These are phyloP conservation scores for Xylaria telfairii DNA, from an alignment of 495 filamentous ascomycete genomes.

Conservation along the genomic window DNA sequence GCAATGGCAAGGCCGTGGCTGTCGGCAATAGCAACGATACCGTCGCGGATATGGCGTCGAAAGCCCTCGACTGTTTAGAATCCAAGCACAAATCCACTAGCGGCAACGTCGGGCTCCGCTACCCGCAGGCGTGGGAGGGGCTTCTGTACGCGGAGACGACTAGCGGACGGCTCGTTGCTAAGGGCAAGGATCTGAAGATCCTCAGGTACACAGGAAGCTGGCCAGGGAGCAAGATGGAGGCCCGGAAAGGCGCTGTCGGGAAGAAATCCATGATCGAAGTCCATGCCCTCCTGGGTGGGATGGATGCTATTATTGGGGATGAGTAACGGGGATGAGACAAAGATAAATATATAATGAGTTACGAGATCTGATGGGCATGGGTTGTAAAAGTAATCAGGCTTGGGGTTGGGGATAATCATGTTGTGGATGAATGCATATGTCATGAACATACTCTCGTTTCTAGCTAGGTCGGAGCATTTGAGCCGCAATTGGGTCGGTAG, in stretches of 20 bases:
- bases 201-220: constrained; percentile 35
- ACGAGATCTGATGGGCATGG: not conserved
- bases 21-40: not conserved
- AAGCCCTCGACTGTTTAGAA: constrained; percentile 35
- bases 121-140: constrained; percentile 52
- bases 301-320: constrained; percentile 41
- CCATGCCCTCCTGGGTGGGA: constrained; percentile 37
- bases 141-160: constrained; percentile 36
- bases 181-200: constrained; percentile 44
- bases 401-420: not conserved
- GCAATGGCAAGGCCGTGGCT: not conserved
- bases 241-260: constrained; percentile 45
- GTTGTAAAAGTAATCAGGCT: not conserved
- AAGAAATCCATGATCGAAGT: constrained; percentile 34
- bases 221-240: constrained; percentile 42
- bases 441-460: not conserved
- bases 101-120: constrained; percentile 40
- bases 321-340: constrained; percentile 6
- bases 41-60: not conserved
- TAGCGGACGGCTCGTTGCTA: constrained; percentile 37
- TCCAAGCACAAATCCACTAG: constrained; percentile 43
- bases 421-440: not conserved
- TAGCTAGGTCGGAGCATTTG: not conserved
- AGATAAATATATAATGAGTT: not conserved
- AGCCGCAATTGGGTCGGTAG: not conserved